Evolutionary conservation across 495 filamentous ascomycete species (phyloP), one percentile per base, ranked within the genome.

Genomic region (Oleoguttula mirabilis): DNA sequence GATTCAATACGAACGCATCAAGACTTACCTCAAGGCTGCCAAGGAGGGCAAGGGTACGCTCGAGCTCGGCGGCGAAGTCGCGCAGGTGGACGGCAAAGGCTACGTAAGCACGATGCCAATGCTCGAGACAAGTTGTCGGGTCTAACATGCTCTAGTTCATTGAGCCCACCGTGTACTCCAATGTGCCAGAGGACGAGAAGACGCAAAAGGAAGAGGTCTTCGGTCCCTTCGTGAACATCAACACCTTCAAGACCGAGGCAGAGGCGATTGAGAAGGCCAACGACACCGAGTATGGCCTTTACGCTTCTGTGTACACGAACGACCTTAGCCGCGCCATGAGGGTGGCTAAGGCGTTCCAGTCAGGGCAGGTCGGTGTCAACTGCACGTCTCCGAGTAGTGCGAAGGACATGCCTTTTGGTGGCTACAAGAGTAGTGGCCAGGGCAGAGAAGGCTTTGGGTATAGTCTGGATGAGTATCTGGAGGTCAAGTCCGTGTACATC

Each of bases 311-410:
- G n/a, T 74, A 70, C 56, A 75, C 71, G 3, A 48, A 65, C 21
- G 66, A 76, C 46, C 58, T 76, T 21, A 62, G 64, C 10, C 58
- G 62, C 17, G 71, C 70, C 0, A 41, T 71, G 49, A 55, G 72
- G 4, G 53, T 75, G 0, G 64, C 69, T 0, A 59, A 56, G 3
- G 55, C 59, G 6, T 60, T 77, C 22, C 65, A 72, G 1, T 53
- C 55, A 1, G 73, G 73, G 2, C 69, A 67, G 46, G 71, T 76
- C 0, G 67, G 68, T 36, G 56, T 77, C 14, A 76, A 77, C 45
- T 71, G 67, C 43, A 43, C 25, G 1, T 31, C 42, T 6, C 56
- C 56, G 12, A 43, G 30, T n/a, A 19, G 11, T 7, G 14, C 16
- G 3, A 10, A 8, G 16, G 33, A 42, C 11, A 33, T 52, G 45